phyloP scores from a whole-genome alignment of 208 protist genomes.

The Crithidia bombi region DNA sequence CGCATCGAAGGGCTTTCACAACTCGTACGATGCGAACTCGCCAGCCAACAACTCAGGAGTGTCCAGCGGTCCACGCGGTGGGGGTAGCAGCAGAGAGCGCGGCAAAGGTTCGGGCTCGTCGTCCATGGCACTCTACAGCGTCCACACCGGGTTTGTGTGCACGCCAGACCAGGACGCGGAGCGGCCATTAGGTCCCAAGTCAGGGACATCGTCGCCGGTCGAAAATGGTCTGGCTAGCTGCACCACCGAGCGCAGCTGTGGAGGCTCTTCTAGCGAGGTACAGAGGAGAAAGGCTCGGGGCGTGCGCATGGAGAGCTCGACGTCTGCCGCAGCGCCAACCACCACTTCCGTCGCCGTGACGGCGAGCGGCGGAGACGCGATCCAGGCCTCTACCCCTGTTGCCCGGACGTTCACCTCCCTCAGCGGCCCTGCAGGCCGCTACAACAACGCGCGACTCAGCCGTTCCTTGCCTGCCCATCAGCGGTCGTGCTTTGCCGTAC shows the following conservation, averaged over 20 bases:
- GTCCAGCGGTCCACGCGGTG: slow-evolving; percentile 2
- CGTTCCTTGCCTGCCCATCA: slow-evolving; percentile 11
- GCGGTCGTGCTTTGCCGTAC: slow-evolving; percentile 16
- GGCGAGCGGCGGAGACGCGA: not conserved
- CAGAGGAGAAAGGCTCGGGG: not conserved
- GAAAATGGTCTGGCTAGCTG: not conserved
- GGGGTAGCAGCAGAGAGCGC: slow-evolving; percentile 3
- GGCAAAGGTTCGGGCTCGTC: slow-evolving; percentile 14
- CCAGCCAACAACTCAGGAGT: slow-evolving; percentile 12
- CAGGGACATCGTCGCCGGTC: not conserved
- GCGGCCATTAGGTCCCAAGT: not conserved
- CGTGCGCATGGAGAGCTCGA: not conserved
- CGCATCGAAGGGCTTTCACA: slow-evolving; percentile 12
- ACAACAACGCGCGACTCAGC: not conserved
- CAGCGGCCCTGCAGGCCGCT: not conserved
- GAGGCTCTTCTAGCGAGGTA: not conserved
- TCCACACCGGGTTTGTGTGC: slow-evolving; percentile 40
- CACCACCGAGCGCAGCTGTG: not conserved
- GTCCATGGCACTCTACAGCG: slow-evolving; percentile 35
- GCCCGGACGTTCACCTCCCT: not conserved
- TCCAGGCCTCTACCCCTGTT: not conserved
- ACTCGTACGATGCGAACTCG: slow-evolving; percentile 16
- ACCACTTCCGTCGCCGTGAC: not conserved
- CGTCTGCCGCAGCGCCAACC: not conserved
- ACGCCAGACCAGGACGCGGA: not conserved